A percentile compares a stretch with the other conserved stretches of the same genome.
Conservation (phyloP, 2,329 filamentous ascomycete genomes). For the Coniochaeta ligniaria region DNA sequence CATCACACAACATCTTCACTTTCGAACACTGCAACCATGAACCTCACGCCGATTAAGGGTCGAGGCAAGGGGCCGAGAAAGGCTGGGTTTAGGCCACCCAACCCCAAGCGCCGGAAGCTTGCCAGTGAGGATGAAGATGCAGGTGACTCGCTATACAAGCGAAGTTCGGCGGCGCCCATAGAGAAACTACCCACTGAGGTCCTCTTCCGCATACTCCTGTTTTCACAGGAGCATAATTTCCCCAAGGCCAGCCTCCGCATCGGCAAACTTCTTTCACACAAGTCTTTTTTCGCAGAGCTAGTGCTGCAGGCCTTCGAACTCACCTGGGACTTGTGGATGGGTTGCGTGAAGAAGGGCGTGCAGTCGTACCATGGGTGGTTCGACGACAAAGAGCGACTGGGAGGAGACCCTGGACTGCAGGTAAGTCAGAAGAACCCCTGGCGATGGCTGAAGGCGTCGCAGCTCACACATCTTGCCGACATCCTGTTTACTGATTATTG, state of each 20-base stretch:
- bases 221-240: constrained; percentile 41
- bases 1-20: too few relatives aligned
- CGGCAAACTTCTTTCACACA: constrained; percentile 36
- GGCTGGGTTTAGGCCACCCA: constrained; percentile 15
- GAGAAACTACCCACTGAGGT: constrained; percentile 42
- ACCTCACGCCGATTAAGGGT: constrained; percentile 40
- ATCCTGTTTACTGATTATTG: neutral
- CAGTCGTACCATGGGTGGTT: constrained; percentile 7
- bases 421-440: constrained; percentile 20
- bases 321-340: constrained; percentile 31
- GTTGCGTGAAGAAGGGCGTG: constrained; percentile 8
- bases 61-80: constrained; percentile 33
- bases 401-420: constrained; percentile 35
- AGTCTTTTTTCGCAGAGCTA: constrained; percentile 23
- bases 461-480: neutral
- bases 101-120: constrained; percentile 3
- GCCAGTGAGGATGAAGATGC: neutral
- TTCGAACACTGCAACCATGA: constrained; percentile 16
- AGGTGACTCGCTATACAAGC: neutral
- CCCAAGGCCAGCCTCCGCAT: constrained; percentile 35
- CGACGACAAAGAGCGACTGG: constrained; percentile 11
- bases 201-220: constrained; percentile 43
- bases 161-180: constrained; percentile 14
- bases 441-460: neutral
- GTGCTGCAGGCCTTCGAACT: constrained; percentile 28